A percentile compares a stretch with the other conserved stretches of the same genome.
Conservation (phyloP, 2,329 filamentous ascomycete genomes). For the Stenocarpella maydis region DNA sequence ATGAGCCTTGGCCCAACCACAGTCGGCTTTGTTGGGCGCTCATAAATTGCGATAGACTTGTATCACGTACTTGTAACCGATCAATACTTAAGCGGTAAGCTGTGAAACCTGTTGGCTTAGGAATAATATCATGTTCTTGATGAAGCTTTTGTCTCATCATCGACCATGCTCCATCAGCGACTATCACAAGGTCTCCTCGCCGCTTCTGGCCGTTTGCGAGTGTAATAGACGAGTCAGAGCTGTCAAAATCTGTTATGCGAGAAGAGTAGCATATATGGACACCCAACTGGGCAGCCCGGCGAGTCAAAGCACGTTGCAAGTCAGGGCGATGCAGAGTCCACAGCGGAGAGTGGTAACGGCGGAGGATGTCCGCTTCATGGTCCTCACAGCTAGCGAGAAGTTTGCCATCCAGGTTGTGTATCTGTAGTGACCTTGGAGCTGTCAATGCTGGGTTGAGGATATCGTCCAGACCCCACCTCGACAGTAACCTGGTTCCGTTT, state of each 20-base stretch:
- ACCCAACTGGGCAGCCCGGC: neutral
- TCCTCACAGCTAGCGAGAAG: neutral
- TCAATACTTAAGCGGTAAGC: conserved; percentile 11
- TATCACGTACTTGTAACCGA: neutral
- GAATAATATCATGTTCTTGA: neutral
- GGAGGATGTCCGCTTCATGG: neutral
- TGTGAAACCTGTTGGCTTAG: neutral
- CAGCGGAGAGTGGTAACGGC: neutral
- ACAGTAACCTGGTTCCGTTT: conserved; percentile 1
- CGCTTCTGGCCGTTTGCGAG: neutral
- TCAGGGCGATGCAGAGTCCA: conserved; percentile 15
- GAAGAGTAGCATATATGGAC: neutral
- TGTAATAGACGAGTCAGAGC: neutral
- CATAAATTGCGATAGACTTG: neutral
- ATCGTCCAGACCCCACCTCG: neutral
- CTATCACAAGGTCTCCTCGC: neutral
- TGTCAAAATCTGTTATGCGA: neutral
- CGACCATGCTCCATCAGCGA: conserved; percentile 13
- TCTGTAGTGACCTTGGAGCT: neutral
- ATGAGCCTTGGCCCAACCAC: neutral
- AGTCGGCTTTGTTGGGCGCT: neutral
- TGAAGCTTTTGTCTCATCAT: neutral
- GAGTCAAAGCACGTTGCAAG: neutral
- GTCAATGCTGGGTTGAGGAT: neutral
- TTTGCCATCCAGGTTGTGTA: neutral